phyloP scores from a whole-genome alignment of 805 yeast genomes.

The Cyberlindnera nakhonratchasimensis region DNA sequence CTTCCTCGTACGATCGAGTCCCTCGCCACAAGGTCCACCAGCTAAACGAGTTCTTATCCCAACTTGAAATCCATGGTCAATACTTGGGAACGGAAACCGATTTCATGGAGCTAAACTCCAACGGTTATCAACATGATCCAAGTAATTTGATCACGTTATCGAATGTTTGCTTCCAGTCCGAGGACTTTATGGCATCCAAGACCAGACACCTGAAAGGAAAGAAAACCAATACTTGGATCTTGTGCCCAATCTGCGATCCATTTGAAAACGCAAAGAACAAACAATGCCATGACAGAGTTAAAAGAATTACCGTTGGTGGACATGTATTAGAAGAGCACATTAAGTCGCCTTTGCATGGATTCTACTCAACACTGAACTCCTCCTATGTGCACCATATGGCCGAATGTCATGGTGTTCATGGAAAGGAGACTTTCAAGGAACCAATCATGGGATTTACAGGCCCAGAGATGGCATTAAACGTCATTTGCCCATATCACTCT shows the following conservation, averaged over 20 bases:
- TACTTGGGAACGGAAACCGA: neutral
- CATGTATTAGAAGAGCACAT: neutral
- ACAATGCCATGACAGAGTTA: neutral
- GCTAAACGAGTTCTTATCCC: neutral
- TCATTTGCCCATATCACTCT: slow-evolving; percentile 7
- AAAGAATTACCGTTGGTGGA: slow-evolving; percentile 5
- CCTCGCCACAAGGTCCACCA: neutral
- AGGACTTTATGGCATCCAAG: slow-evolving; percentile 12
- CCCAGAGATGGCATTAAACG: neutral
- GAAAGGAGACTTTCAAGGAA: neutral
- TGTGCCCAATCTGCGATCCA: slow-evolving; percentile 20
- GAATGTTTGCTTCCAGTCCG: slow-evolving; percentile 11
- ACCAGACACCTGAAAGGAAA: slow-evolving; percentile 2
- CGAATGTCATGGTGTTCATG: slow-evolving; percentile 15
- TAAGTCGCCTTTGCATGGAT: slow-evolving; percentile 2
- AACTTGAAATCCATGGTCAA: neutral
- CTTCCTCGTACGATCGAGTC: neutral
- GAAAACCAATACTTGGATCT: slow-evolving; percentile 15
- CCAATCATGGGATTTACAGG: slow-evolving; percentile 7
- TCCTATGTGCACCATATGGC: slow-evolving; percentile 17
- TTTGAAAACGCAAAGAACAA: slow-evolving; percentile 1
- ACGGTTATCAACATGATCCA: slow-evolving; percentile 14
- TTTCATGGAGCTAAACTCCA: neutral
- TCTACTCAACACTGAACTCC: slow-evolving; percentile 16
- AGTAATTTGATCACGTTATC: slow-evolving; percentile 5